phyloP scores from a whole-genome alignment of 805 yeast genomes.

The Metschnikowia sp. region DNA sequence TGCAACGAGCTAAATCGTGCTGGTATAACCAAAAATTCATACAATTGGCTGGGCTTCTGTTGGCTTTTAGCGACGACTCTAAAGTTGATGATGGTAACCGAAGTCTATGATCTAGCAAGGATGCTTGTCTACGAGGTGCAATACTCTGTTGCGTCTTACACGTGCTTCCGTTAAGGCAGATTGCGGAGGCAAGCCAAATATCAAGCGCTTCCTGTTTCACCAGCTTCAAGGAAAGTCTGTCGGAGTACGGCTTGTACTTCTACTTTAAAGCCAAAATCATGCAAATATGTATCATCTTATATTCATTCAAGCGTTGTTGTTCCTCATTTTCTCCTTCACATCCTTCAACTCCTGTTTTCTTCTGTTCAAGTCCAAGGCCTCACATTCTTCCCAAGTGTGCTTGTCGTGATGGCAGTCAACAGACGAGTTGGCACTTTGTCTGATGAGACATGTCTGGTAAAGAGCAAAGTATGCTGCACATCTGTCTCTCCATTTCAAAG shows the following conservation, averaged over 20 bases:
- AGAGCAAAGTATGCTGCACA: constrained; percentile 60
- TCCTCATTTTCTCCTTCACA: constrained; percentile 42
- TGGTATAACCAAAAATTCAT: too few species aligned
- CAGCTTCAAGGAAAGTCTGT: neutral
- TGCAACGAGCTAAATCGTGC: too few species aligned
- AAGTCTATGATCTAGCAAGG: too few species aligned
- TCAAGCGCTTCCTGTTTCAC: too few species aligned
- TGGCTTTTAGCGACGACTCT: too few species aligned
- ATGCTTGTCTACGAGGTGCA: too few species aligned
- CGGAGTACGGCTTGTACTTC: neutral
- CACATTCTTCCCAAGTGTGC: constrained; percentile 83
- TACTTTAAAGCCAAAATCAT: constrained; percentile 3
- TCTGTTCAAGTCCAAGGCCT: constrained; percentile 75
- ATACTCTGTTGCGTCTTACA: too few species aligned
- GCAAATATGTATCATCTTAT: neutral
- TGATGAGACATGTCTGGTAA: constrained; percentile 41
- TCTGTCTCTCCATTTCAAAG: constrained; percentile 77
- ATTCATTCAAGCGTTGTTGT: constrained; percentile 5
- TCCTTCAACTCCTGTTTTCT: constrained; percentile 70
- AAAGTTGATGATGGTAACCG: too few species aligned
- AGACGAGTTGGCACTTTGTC: constrained; percentile 41
- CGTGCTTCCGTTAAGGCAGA: too few species aligned
- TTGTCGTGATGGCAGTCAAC: constrained; percentile 69
- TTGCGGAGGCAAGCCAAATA: too few species aligned
- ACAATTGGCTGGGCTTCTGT: too few species aligned